Base-by-base conservation (phyloP, 257 asterid genomes). In the Linderniella brevidens region DNA sequence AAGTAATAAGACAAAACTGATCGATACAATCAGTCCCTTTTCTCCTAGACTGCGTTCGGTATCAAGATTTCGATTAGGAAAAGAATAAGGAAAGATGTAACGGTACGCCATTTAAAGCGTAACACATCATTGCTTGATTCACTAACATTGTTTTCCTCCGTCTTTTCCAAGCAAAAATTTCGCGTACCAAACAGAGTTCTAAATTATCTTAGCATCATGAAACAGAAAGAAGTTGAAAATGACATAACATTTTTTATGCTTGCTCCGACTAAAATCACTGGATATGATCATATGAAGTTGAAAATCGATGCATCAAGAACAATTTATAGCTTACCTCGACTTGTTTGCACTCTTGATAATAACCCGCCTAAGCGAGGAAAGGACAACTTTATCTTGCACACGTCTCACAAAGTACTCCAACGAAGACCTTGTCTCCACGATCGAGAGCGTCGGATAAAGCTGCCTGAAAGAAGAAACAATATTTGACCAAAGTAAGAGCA, bases 361-460 rank as follows among this genome's bases (percentile, higher is more conserved):
- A 58, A 72, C 53, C 50, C 73, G 72, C 69, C 92, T 78, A 35
- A 88, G 58, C 6, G 92, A 72, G 67, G 80, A 65, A 48, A 80
- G 70, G 53, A 68, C 64, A 48, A 88, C 74, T 59, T 82, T 80
- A 41, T 76, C 85, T 68, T 84, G 94, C 59, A 88, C 86, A 64
- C 74, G 72, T 73, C 81, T 77, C 49, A 84, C 76, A 18, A 88
- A 68, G 81, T 80, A 67, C 82, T 80, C 92, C 67, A 88, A 68
- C 17, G 73, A 66, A 64, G 76, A 67, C 53, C 74, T 67, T 53
- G 58, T 50, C 55, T 67, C 72, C 16, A 54, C 58, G 56, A 55
- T 70, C 56, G 73, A 46, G 54, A 59, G 44, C 17, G 71, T 58
- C 17, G 75, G 60, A 66, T 50, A 56, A 50, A 50, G 71, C 48